These are phyloP conservation scores for Sphagnum fallax DNA, from an alignment of 228 moss, liverwort and hornwort species.

Conservation along the genomic window DNA sequence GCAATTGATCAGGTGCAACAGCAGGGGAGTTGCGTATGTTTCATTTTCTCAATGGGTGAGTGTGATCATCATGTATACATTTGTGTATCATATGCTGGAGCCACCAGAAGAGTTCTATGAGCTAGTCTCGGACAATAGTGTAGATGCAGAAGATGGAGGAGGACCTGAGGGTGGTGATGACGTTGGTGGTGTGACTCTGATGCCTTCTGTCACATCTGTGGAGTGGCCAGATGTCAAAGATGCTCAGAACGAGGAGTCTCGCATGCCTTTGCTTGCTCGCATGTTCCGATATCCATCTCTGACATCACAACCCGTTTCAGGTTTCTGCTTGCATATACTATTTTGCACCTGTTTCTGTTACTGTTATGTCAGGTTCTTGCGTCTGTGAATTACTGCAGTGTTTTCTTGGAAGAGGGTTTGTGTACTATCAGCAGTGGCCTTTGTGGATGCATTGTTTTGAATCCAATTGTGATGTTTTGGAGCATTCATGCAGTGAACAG, in stretches of 20 bases:
- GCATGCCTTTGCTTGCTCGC: conserved; percentile 59
- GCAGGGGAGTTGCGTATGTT: conserved; percentile 77
- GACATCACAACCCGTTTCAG: conserved; percentile 10
- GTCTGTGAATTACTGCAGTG: too few species aligned
- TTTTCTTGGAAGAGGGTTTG: too few species aligned
- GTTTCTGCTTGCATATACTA: conserved; percentile 8
- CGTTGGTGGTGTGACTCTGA: conserved; percentile 12
- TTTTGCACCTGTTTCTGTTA: neutral
- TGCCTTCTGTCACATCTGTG: conserved; percentile 65
- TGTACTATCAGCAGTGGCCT: too few species aligned
- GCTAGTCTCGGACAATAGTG: conserved; percentile 20
- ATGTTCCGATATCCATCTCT: conserved; percentile 57
- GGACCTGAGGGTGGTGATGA: conserved; percentile 20
- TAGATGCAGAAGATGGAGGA: neutral
- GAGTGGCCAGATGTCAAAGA: conserved; percentile 78
- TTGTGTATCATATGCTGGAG: conserved; percentile 96
- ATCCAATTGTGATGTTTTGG: too few species aligned
- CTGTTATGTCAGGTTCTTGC: neutral
- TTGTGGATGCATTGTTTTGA: too few species aligned
- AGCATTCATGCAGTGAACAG: too few species aligned
- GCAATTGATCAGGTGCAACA: conserved; percentile 41
- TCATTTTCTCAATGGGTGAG: conserved; percentile 90
- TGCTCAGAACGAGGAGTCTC: conserved; percentile 52
- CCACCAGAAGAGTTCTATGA: conserved; percentile 66
- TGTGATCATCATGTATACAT: conserved; percentile 75